Percentiles rank a stretch among this genome's conserved stretches.
These are phyloP conservation scores for Pseudocercospora crystallina DNA, from an alignment of 2,329 filamentous ascomycete species.

Conservation along the genomic window DNA sequence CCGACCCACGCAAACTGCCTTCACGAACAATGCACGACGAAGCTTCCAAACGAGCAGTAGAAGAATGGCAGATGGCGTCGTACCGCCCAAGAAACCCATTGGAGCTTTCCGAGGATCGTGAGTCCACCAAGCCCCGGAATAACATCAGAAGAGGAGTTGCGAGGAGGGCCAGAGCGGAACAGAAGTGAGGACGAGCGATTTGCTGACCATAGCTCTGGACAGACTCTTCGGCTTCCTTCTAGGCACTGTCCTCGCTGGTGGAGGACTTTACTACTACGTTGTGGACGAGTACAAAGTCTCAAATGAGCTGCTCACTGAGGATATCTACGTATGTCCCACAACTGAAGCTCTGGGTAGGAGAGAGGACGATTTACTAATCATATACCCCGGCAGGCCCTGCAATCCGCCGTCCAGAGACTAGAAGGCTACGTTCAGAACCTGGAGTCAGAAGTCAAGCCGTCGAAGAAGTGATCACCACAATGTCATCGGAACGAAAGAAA, in stretches of 20 bases:
- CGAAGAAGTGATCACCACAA: constrained; percentile 58
- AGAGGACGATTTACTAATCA: too few species aligned
- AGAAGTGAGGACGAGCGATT: neutral
- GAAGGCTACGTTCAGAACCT: constrained; percentile 79
- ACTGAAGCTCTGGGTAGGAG: too few species aligned
- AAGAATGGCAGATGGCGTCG: constrained; percentile 21
- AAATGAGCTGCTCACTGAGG: constrained; percentile 89
- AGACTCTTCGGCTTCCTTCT: constrained; percentile 91
- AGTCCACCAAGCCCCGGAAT: too few species aligned
- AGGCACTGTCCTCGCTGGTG: constrained; percentile 75
- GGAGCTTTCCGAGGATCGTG: constrained; percentile 72
- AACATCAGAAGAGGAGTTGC: neutral
- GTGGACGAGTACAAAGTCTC: constrained; percentile 90
- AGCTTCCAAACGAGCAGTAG: constrained; percentile 41
- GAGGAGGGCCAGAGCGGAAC: too few species aligned
- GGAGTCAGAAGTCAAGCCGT: constrained; percentile 69
- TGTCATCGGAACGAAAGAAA: neutral
- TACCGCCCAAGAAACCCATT: constrained; percentile 63
- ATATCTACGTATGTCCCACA: constrained; percentile 80
- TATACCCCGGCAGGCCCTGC: constrained; percentile 81
- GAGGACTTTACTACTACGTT: constrained; percentile 86
- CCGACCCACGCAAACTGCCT: constrained; percentile 17
- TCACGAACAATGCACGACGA: constrained; percentile 17
- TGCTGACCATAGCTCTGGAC: neutral
- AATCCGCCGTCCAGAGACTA: constrained; percentile 81